phyloP scores from a whole-genome alignment of 768 basidiomycete species.

The Phlebiopsis flavidoalba region DNA sequence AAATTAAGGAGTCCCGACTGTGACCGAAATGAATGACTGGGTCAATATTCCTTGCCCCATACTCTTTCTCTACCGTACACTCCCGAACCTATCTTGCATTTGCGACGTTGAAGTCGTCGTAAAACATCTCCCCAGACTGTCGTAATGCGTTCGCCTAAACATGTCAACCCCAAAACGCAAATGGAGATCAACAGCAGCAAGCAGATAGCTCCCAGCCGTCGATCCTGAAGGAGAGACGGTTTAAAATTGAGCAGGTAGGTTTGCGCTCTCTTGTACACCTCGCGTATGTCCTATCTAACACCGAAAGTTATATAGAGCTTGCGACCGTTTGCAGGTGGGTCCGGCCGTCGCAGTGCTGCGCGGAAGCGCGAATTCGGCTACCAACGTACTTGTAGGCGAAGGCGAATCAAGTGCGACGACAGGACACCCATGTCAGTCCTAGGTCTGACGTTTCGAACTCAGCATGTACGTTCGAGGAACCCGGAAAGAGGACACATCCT shows the following conservation, averaged over 20 bases:
- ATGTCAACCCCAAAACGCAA: conserved; percentile 5
- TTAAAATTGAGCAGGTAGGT: conserved; percentile 82
- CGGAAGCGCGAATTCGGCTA: not conserved
- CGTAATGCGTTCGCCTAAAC: not conserved
- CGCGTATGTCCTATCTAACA: conserved; percentile 1
- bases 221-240: conserved; percentile 70
- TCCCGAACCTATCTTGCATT: conserved; percentile 1
- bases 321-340: conserved; percentile 88
- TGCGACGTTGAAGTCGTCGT: not conserved
- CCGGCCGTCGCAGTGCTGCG: not conserved
- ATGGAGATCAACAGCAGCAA: conserved; percentile 3
- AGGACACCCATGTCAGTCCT: conserved; percentile 85
- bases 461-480: conserved; percentile 82
- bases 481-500: conserved; percentile 78
- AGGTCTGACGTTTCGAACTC: conserved; percentile 79
- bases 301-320: conserved; percentile 49
- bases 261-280: conserved; percentile 1
- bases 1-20: not conserved
- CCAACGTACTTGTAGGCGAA: conserved; percentile 44
- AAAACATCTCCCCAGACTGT: not conserved
- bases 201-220: conserved; percentile 15
- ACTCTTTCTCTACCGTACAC: not conserved
- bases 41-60: not conserved
- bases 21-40: not conserved
- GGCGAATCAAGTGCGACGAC: conserved; percentile 87